phyloP scores from a whole-genome alignment of 2,329 filamentous ascomycete species.

The Microcyclospora pomicola region DNA sequence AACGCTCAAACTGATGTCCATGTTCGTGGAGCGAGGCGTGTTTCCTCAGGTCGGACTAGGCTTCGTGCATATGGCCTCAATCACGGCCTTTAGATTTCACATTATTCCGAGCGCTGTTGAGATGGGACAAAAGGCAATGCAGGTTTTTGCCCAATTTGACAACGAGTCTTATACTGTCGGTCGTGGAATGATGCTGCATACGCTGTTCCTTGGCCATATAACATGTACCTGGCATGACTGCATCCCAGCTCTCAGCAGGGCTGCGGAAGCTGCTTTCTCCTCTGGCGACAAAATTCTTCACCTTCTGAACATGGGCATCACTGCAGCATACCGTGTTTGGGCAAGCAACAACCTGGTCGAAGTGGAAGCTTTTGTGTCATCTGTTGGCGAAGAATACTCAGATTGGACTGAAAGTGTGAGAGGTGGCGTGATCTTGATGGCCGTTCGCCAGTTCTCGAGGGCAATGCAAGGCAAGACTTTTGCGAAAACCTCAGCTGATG shows the following conservation, averaged over 20 bases:
- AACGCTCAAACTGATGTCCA: constrained; percentile 50
- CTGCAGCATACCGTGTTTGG: constrained; percentile 54
- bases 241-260: constrained; percentile 47
- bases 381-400: constrained; percentile 58
- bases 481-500: constrained; percentile 34
- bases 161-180: constrained; percentile 52
- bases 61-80: constrained; percentile 54
- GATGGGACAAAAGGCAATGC: constrained; percentile 48
- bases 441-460: constrained; percentile 50
- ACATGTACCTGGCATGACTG: constrained; percentile 47
- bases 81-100: constrained; percentile 55
- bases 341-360: constrained; percentile 55
- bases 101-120: constrained; percentile 55
- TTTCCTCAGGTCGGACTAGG: constrained; percentile 57
- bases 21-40: constrained; percentile 48
- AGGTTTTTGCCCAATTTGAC: constrained; percentile 48
- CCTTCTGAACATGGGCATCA: constrained; percentile 56
- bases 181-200: constrained; percentile 54
- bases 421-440: constrained; percentile 56
- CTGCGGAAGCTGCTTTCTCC: constrained; percentile 50
- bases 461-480: constrained; percentile 63
- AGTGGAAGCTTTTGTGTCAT: constrained; percentile 55
- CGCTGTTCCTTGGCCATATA: constrained; percentile 57
- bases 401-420: constrained; percentile 59
- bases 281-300: constrained; percentile 59